Evolutionary conservation across 768 basidiomycete genomes (phyloP).

Genomic region (Pluteus cervinus): DNA sequence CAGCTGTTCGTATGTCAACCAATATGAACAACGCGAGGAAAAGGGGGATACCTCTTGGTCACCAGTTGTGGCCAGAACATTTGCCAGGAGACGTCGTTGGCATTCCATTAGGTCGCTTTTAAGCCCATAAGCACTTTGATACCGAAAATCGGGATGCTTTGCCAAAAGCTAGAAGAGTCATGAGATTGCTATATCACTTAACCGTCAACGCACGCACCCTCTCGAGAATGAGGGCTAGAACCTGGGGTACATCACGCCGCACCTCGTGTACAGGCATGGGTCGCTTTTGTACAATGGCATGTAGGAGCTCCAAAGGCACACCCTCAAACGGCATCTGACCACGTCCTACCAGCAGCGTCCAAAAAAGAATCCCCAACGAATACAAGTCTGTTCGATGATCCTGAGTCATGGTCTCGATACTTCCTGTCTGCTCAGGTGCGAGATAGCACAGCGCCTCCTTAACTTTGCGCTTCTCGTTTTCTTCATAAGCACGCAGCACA

Average conservation of each 20-base stretch:
- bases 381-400: conserved; percentile 75
- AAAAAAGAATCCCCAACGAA: conserved; percentile 66
- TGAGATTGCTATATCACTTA: conserved; percentile 5
- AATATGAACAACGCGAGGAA: neutral
- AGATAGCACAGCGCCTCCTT: conserved; percentile 74
- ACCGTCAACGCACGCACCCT: conserved; percentile 33
- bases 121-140: conserved; percentile 68
- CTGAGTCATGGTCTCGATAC: conserved; percentile 64
- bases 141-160: conserved; percentile 63
- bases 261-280: conserved; percentile 76
- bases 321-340: conserved; percentile 62
- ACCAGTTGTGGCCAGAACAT: conserved; percentile 51
- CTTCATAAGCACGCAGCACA: conserved; percentile 55
- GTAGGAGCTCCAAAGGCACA: conserved; percentile 54
- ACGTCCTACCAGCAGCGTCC: conserved; percentile 68
- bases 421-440: conserved; percentile 72
- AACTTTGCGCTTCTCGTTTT: conserved; percentile 59
- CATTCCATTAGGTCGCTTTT: conserved; percentile 65
- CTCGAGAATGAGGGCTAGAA: conserved; percentile 64
- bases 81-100: conserved; percentile 54
- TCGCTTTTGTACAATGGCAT: conserved; percentile 65
- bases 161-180: conserved; percentile 42
- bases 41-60: conserved; percentile 41
- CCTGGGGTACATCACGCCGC: conserved; percentile 65
- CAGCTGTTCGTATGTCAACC: conserved; percentile 31